Evolutionary conservation across 345 rosid species (phyloP).

Genomic region (Kandelia obovata): DNA sequence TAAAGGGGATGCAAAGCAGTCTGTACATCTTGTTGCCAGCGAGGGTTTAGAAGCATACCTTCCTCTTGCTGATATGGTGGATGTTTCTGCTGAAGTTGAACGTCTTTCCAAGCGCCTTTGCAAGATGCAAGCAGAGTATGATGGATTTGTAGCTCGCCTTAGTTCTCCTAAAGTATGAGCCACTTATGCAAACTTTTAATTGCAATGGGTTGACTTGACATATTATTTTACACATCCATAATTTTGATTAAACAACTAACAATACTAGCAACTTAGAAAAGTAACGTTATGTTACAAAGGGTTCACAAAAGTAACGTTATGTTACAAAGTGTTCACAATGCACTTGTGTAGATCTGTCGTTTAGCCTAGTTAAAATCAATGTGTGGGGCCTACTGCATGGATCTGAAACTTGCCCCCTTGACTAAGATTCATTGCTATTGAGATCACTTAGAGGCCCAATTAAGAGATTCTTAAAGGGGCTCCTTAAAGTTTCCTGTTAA

Average conservation of each 20-base stretch:
- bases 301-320: not conserved
- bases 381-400: not conserved
- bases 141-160: constrained; percentile 69
- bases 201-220: not conserved
- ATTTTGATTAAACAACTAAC: too few relatives aligned
- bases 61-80: constrained; percentile 91
- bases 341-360: not conserved
- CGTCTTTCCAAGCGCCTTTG: constrained; percentile 86
- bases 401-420: too few relatives aligned
- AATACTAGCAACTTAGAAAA: not conserved
- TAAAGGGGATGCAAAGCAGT: constrained; percentile 71
- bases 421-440: too few relatives aligned
- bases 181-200: not conserved
- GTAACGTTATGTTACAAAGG: not conserved
- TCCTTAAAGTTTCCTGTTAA: too few relatives aligned
- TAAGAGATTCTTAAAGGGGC: too few relatives aligned
- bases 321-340: not conserved
- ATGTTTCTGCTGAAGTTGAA: constrained; percentile 79
- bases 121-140: constrained; percentile 85
- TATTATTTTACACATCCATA: too few relatives aligned
- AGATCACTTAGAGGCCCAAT: too few relatives aligned
- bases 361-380: not conserved
- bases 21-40: constrained; percentile 90
- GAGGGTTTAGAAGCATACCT: constrained; percentile 98
- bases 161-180: constrained; percentile 63